Conservation (phyloP, 306 rosid genomes). For the Prunus mongolica region DNA sequence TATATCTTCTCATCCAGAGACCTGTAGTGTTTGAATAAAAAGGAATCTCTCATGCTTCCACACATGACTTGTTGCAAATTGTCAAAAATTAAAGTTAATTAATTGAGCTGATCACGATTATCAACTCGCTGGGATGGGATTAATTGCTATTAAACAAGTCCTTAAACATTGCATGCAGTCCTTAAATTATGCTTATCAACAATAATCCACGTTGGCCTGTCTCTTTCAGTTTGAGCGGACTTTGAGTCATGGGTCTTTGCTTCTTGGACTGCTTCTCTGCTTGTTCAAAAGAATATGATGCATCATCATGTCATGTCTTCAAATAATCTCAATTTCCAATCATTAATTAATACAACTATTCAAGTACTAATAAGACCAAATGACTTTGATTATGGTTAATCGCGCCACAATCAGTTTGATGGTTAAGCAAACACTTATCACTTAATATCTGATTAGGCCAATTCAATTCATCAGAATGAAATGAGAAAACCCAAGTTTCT, state of each 20-base stretch:
- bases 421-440: no score
- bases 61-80: constrained; percentile 17
- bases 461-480: no score
- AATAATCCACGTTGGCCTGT: background rate
- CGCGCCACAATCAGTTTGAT: no score
- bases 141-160: background rate
- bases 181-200: background rate
- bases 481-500: background rate
- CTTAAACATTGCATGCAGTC: background rate
- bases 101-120: background rate
- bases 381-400: no score
- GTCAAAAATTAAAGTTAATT: constrained; percentile 10
- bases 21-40: background rate
- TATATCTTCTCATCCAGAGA: background rate
- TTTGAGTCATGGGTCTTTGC: constrained; percentile 5
- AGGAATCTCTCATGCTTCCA: constrained; percentile 21
- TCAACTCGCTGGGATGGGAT: background rate
- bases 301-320: background rate
- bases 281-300: background rate
- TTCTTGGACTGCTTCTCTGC: constrained; percentile 12
- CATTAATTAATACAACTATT: no score
- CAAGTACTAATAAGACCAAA: background rate
- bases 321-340: background rate
- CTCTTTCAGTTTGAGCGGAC: background rate
- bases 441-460: no score